Evolutionary conservation across 2,329 filamentous ascomycete genomes (phyloP).

Genomic region (Beauveria asiatica): DNA sequence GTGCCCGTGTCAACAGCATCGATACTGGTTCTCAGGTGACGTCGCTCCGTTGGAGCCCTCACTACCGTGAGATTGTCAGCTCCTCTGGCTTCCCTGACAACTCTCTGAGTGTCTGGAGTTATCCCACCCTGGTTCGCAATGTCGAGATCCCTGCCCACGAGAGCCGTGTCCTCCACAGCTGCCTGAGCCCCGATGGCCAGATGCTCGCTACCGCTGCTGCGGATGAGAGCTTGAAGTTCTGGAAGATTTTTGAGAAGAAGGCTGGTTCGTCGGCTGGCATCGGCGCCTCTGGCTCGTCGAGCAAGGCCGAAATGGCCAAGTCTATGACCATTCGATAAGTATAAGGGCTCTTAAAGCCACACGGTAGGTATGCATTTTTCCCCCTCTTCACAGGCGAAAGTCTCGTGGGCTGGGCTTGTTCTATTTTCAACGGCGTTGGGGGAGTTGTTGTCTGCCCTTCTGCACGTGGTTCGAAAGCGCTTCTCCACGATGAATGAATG

Average conservation of each 20-base stretch:
- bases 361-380: conserved; percentile 39
- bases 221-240: conserved; percentile 98
- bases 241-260: conserved; percentile 99
- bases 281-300: conserved; percentile 57
- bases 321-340: conserved; percentile 85
- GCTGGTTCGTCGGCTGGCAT: conserved; percentile 60
- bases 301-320: conserved; percentile 81
- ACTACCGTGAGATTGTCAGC: conserved; percentile 96
- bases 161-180: conserved; percentile 92
- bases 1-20: conserved; percentile 96
- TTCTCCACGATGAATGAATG: conserved; percentile 32
- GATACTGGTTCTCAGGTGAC: conserved; percentile 97
- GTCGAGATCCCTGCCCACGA: conserved; percentile 97
- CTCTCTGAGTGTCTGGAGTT: conserved; percentile 98
- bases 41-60: conserved; percentile 88
- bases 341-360: conserved; percentile 17
- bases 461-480: conserved; percentile 43
- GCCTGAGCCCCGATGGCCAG: conserved; percentile 92
- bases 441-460: conserved; percentile 31
- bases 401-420: conserved; percentile 31
- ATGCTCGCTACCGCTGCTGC: conserved; percentile 94
- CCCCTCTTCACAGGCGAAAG: conserved; percentile 29
- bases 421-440: conserved; percentile 43
- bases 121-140: conserved; percentile 92
- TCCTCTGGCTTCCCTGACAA: conserved; percentile 99